Evolutionary conservation across 768 basidiomycete genomes (phyloP).

Genomic region (Suillus cothurnatus): DNA sequence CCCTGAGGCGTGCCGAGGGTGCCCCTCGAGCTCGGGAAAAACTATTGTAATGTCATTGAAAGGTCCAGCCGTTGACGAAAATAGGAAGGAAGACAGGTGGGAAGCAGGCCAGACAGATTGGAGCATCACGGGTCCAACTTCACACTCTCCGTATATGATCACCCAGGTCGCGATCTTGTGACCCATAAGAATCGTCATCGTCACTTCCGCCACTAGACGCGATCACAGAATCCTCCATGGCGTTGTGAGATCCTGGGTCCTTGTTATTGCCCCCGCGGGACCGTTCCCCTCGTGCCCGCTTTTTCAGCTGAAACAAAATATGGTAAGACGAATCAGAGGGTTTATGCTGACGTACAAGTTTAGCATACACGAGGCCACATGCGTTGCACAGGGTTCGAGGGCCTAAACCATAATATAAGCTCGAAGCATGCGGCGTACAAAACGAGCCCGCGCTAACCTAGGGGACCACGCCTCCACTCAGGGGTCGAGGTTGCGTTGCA

Average conservation of each 20-base stretch:
- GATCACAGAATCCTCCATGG: conserved; percentile 26
- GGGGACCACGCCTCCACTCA: conserved; percentile 82
- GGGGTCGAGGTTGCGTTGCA: conserved; percentile 85
- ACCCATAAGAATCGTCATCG: conserved; percentile 36
- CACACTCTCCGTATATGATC: conserved; percentile 37
- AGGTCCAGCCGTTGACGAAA: conserved; percentile 19
- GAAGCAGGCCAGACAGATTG: conserved; percentile 14
- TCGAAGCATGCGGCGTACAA: conserved; percentile 23
- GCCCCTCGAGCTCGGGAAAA: not conserved
- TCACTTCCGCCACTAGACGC: conserved; percentile 35
- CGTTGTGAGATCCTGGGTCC: conserved; percentile 33
- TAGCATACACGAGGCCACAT: conserved; percentile 85
- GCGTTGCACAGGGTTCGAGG: conserved; percentile 86
- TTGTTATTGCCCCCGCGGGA: conserved; percentile 27
- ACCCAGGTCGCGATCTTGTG: conserved; percentile 37
- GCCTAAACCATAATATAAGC: conserved; percentile 46
- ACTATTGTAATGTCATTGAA: conserved; percentile 4
- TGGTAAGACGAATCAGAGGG: conserved; percentile 24
- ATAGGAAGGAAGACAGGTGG: conserved; percentile 21
- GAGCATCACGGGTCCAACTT: conserved; percentile 22
- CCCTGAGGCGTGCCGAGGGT: not conserved
- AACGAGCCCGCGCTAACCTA: conserved; percentile 55
- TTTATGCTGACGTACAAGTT: conserved; percentile 60
- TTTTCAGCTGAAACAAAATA: conserved; percentile 28
- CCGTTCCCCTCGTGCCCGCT: conserved; percentile 37